These are phyloP conservation scores for Pythium phragmiticola DNA, from an alignment of 352 stramenopile genomes.

Conservation along the genomic window DNA sequence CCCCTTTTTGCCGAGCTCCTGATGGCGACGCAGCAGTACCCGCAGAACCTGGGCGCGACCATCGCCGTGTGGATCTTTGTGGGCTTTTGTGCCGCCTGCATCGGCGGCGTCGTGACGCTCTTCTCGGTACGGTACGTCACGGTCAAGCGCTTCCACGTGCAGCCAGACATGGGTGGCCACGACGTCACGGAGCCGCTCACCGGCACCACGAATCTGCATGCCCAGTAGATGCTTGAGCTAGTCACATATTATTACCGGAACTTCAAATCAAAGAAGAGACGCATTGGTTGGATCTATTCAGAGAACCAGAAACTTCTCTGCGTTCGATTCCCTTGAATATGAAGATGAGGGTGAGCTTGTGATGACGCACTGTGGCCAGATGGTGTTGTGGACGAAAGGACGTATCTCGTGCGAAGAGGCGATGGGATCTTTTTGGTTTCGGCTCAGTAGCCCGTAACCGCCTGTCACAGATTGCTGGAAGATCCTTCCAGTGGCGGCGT, in stretches of 20 bases:
- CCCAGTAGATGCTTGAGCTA: background rate
- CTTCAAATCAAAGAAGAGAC: background rate
- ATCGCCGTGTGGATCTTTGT: conserved; percentile 69
- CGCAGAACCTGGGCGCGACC: conserved; percentile 36
- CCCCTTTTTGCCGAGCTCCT: conserved; percentile 50
- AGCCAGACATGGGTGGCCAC: conserved; percentile 25
- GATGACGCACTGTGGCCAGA: background rate
- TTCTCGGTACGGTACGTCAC: conserved; percentile 39
- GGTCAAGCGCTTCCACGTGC: conserved; percentile 46
- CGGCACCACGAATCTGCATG: background rate
- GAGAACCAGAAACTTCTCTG: no score
- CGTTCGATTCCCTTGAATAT: no score
- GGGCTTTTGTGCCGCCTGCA: conserved; percentile 41
- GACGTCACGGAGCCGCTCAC: conserved; percentile 13
- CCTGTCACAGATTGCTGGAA: conserved; percentile 19
- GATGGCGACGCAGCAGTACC: conserved; percentile 38
- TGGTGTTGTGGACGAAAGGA: conserved; percentile 1
- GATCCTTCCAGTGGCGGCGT: background rate
- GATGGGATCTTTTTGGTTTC: background rate
- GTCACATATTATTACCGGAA: background rate
- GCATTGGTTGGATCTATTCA: no score
- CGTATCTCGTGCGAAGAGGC: no score
- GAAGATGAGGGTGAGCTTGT: background rate
- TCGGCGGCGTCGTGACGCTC: conserved; percentile 30
- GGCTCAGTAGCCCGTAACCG: conserved; percentile 1